Conservation (phyloP, 306 rosid genomes). For the Elaeagnus macrophylla region DNA sequence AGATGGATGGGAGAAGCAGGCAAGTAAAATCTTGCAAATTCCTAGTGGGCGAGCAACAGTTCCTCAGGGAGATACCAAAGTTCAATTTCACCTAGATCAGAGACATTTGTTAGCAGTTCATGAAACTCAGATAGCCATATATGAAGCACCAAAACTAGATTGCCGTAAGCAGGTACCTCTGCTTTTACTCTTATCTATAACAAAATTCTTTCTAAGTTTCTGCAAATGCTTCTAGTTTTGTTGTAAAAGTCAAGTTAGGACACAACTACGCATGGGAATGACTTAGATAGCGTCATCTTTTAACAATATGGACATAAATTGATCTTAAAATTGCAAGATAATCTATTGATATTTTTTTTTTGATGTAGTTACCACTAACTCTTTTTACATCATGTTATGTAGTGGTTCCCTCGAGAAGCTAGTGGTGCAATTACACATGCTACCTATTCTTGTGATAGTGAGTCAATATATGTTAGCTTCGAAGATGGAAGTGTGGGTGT, state of each 20-base stretch:
- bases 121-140: slow-evolving; percentile 93
- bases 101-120: slow-evolving; percentile 80
- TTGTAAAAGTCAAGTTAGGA: background rate
- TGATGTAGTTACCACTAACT: slow-evolving; percentile 1
- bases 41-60: slow-evolving; percentile 62
- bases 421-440: slow-evolving; percentile 97
- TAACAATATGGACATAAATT: background rate
- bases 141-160: slow-evolving; percentile 82
- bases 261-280: too few species aligned
- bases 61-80: slow-evolving; percentile 80
- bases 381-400: slow-evolving; percentile 15
- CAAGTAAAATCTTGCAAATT: slow-evolving; percentile 60
- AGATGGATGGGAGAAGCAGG: slow-evolving; percentile 92
- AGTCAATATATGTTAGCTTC: slow-evolving; percentile 76
- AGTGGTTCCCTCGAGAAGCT: slow-evolving; percentile 72
- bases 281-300: background rate
- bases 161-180: slow-evolving; percentile 78
- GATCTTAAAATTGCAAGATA: background rate
- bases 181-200: background rate
- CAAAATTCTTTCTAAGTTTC: background rate
- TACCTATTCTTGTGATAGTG: slow-evolving; percentile 87
- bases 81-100: slow-evolving; percentile 92
- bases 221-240: background rate
- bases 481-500: slow-evolving; percentile 89
- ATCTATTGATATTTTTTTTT: background rate